Conservation (phyloP, 2,329 filamentous ascomycete genomes). For the Aspergillus arachidicola region DNA sequence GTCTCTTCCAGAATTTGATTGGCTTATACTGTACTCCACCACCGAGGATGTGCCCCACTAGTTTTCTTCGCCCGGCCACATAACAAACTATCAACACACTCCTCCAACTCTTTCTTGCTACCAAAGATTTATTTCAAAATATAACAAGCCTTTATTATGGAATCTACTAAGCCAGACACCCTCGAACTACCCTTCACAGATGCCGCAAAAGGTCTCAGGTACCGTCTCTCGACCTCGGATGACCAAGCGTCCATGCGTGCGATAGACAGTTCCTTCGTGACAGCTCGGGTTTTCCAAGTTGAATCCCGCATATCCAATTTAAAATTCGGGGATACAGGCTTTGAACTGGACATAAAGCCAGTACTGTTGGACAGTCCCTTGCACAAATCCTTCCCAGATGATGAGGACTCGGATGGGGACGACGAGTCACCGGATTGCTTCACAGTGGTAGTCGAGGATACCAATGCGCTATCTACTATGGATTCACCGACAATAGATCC, state of each 20-base stretch:
- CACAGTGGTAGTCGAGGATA: neutral
- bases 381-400: neutral
- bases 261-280: neutral
- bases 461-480: too few relatives aligned
- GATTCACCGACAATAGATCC: neutral
- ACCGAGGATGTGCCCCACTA: neutral
- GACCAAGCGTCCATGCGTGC: neutral
- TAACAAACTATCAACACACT: too few relatives aligned
- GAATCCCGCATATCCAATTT: neutral
- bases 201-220: neutral
- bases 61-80: too few relatives aligned
- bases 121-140: neutral
- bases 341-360: neutral
- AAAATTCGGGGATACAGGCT: neutral
- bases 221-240: neutral
- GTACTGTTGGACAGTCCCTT: neutral
- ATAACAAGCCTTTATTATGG: neutral
- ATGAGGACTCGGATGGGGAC: neutral
- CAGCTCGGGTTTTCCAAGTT: neutral
- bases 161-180: rapidly evolving
- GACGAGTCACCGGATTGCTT: neutral
- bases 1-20: too few relatives aligned
- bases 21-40: too few relatives aligned
- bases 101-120: neutral
- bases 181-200: neutral